Conservation (phyloP, 1,284 basidiomycete genomes). For the Cryptococcus deneoformans region DNA sequence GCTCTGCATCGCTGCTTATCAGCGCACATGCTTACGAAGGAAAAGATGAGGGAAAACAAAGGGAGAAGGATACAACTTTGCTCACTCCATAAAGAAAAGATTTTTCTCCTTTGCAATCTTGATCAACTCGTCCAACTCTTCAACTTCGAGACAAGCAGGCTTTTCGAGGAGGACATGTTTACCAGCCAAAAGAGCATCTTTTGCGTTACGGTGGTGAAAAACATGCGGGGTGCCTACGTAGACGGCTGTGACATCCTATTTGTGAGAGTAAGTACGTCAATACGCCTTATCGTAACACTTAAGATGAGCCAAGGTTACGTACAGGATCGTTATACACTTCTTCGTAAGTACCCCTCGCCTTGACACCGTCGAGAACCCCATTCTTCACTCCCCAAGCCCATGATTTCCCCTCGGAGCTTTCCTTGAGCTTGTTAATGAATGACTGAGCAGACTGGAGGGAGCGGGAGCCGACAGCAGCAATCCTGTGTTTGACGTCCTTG, state of each 20-base stretch:
- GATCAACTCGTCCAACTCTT: too few relatives aligned
- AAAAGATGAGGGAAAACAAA: neutral
- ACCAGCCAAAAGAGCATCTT: slow-evolving; percentile 70
- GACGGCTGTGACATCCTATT: too few relatives aligned
- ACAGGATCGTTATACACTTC: slow-evolving; percentile 71
- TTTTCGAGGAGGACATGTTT: slow-evolving; percentile 90
- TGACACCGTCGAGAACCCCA: too few relatives aligned
- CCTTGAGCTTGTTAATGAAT: slow-evolving; percentile 59
- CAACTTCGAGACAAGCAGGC: slow-evolving; percentile 55
- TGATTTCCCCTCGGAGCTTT: too few relatives aligned
- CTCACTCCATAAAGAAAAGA: slow-evolving; percentile 85
- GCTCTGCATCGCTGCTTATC: slow-evolving; percentile 48
- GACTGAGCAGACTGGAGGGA: slow-evolving; percentile 64
- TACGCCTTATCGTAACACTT: slow-evolving; percentile 81
- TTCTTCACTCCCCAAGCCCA: too few relatives aligned
- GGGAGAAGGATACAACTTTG: too few relatives aligned
- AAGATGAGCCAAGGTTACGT: slow-evolving; percentile 46
- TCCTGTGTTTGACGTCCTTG: slow-evolving; percentile 72
- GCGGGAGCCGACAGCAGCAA: slow-evolving; percentile 77
- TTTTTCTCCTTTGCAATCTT: slow-evolving; percentile 69
- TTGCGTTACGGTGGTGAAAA: slow-evolving; percentile 73
- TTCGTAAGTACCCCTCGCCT: slow-evolving; percentile 72
- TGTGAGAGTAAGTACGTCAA: too few relatives aligned
- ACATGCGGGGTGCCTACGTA: slow-evolving; percentile 89
- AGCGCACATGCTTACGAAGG: slow-evolving; percentile 6